These are phyloP conservation scores for Stromatinia cepivora DNA, from an alignment of 2,329 filamentous ascomycete species.

Conservation along the genomic window DNA sequence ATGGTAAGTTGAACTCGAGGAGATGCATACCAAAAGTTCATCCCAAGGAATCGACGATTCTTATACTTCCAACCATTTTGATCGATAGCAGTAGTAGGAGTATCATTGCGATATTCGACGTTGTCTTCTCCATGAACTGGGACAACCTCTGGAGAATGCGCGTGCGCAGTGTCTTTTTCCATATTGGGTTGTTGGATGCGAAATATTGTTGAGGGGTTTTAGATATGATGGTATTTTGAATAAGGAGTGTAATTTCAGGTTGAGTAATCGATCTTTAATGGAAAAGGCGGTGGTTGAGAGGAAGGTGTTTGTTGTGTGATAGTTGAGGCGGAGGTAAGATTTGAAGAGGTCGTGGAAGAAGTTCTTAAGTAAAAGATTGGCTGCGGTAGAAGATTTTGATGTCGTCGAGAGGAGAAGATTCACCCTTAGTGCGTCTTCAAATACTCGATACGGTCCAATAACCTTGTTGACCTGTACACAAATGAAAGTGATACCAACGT, in stretches of 20 bases:
- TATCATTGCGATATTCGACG: neutral
- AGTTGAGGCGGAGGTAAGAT: neutral
- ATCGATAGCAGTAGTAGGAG: neutral
- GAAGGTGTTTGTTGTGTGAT: neutral
- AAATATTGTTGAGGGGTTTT: neutral
- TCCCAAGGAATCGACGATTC: conserved; percentile 54
- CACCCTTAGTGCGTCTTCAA: conserved; percentile 1
- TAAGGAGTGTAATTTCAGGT: neutral
- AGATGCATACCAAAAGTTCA: conserved; percentile 69
- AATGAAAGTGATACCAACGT: neutral
- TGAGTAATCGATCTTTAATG: neutral
- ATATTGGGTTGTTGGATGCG: neutral
- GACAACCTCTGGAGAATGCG: neutral
- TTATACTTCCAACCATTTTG: conserved; percentile 66
- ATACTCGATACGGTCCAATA: conserved; percentile 5
- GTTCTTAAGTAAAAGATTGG: neutral
- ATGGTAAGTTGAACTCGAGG: conserved; percentile 70
- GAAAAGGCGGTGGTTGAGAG: neutral
- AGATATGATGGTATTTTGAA: neutral
- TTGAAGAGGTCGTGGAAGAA: neutral
- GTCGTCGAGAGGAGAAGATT: conserved; percentile 2
- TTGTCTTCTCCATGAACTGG: neutral
- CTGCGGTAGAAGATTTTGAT: neutral
- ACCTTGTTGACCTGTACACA: conserved; percentile 4
- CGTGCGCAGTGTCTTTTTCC: conserved; percentile 10